phyloP scores from a whole-genome alignment of 495 filamentous ascomycete species.

The Neurospora hispaniola region DNA sequence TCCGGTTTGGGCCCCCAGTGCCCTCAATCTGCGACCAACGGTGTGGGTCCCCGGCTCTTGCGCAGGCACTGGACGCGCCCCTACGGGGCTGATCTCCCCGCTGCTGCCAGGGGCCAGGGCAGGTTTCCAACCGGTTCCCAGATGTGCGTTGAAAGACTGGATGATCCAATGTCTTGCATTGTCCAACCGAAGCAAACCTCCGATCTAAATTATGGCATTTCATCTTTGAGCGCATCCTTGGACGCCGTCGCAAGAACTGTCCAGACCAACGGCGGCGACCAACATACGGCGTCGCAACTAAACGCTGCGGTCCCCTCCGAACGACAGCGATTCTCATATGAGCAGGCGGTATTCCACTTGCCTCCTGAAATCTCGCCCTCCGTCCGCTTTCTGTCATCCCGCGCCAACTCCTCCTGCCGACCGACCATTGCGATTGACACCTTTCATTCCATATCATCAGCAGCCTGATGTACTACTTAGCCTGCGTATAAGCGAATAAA shows the following conservation, averaged over 20 bases:
- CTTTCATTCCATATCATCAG: neutral
- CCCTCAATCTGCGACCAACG: neutral
- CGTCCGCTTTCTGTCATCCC: neutral
- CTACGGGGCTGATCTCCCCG: neutral
- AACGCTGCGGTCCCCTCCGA: neutral
- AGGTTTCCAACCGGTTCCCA: neutral
- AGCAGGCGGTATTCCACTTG: neutral
- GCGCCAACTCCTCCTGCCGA: neutral
- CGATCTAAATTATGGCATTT: neutral
- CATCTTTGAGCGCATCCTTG: neutral
- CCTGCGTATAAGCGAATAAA: neutral
- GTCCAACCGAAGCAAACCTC: neutral
- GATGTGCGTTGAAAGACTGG: neutral
- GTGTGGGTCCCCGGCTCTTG: neutral
- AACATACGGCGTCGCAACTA: neutral
- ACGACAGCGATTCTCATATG: neutral
- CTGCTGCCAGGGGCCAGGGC: neutral
- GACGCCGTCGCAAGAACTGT: neutral
- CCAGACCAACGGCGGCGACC: neutral
- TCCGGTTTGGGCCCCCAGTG: neutral
- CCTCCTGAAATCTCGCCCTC: neutral
- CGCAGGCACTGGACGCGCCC: neutral
- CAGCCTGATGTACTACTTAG: neutral
- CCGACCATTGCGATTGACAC: neutral
- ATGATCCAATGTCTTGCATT: neutral